Conservation (phyloP, 2,329 filamentous ascomycete genomes). For the Phaeosphaeriaceae sp. region DNA sequence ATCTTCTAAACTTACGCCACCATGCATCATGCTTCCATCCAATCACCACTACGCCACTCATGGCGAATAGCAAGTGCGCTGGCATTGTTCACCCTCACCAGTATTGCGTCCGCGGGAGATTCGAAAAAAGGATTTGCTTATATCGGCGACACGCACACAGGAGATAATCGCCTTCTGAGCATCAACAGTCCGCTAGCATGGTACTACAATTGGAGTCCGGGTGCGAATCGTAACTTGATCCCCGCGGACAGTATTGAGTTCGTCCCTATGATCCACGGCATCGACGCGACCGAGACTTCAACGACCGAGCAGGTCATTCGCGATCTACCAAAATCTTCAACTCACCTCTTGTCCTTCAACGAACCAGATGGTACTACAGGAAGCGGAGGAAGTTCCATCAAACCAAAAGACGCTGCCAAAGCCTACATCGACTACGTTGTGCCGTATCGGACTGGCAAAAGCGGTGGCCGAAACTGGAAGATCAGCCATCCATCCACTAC, state of each 20-base stretch:
- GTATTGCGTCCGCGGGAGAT: conserved; percentile 37
- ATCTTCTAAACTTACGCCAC: background rate
- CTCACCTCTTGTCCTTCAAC: conserved; percentile 78
- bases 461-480: conserved; percentile 59
- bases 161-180: conserved; percentile 71
- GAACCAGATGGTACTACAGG: conserved; percentile 71
- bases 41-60: conserved; percentile 6
- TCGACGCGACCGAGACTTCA: conserved; percentile 49
- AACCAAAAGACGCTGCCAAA: conserved; percentile 67
- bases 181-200: conserved; percentile 71
- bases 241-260: conserved; percentile 67
- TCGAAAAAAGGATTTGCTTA: conserved; percentile 77
- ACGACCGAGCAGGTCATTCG: conserved; percentile 67
- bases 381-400: conserved; percentile 70
- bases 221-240: conserved; percentile 61
- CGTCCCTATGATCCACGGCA: conserved; percentile 81
- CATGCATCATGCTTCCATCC: background rate
- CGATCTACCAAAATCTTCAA: conserved; percentile 62
- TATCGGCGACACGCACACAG: conserved; percentile 63
- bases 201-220: conserved; percentile 81
- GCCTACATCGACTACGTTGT: conserved; percentile 76
- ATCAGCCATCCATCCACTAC: conserved; percentile 75
- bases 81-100: conserved; percentile 11
- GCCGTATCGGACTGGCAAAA: conserved; percentile 66
- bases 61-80: conserved; percentile 3